Evolutionary conservation across 2,329 filamentous ascomycete species (phyloP), one percentile per base, ranked within the genome.

Genomic region (Penicillium brasilianum): DNA sequence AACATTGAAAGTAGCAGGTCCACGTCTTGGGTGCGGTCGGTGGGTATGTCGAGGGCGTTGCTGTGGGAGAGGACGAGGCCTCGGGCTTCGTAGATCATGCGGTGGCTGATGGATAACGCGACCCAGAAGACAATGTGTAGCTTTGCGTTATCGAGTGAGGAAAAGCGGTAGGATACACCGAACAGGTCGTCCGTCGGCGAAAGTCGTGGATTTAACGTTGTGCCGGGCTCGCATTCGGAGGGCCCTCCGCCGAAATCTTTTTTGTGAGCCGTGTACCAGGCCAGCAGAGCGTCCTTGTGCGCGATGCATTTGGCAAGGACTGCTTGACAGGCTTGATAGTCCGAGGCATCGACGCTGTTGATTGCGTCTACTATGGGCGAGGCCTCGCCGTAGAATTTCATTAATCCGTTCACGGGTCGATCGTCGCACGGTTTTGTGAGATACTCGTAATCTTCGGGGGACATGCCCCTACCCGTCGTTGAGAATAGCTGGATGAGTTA

Each of bases 381-480:
- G 10, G 52, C 51, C 11, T 59, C 22, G 14, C 22, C 57, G 22
- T 41, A 59, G 22, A 59, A 50, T 18, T 52, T 52, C 14, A 59
- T 34, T 9, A 59, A 22, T 14, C 52, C 57, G 3, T 54, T 52
- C 25, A 18, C 46, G 4, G 50, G 57, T 5, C 52, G 46, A 4
- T 50, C 57, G 10, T 39, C 57, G 16, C 50, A 49, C 9, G 57
- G 41, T 8, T 59, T 50, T 16, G 32, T 55, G 14, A 59, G 30
- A 14, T 59, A 59, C 30, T 59, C 57, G 13, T 48, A 59, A 14
- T 59, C 57, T 32, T 59, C 57, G 34, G 51, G 34, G 25, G 46
- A 54, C 22, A 59, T 20, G 13, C 46, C 44, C 3, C 36, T 37
- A n/a, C 57, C 57, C 39, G 52, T 44, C 18, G 57, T 52, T 8